Conservation (phyloP, 108 stramenopile genomes). For the Parietichytrium sp. region DNA sequence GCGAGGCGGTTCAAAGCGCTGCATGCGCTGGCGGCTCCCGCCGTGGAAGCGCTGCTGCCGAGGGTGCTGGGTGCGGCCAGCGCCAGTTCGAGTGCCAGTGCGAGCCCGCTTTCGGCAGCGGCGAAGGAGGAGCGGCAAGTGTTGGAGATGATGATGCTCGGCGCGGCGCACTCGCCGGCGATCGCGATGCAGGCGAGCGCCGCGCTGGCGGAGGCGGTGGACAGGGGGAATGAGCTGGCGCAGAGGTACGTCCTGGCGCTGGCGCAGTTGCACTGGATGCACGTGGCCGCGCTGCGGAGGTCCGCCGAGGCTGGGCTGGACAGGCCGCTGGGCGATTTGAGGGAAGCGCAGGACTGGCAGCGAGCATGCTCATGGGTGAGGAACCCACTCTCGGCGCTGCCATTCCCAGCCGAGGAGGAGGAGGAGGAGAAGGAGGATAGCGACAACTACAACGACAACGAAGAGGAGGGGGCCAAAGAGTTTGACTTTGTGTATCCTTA, state of each 20-base stretch:
- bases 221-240: not conserved
- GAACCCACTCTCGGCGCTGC: not conserved
- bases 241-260: not conserved
- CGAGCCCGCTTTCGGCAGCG: no score
- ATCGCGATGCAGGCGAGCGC: not conserved
- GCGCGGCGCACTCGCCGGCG: not conserved
- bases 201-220: no score
- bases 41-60: no score
- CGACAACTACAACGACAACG: no score
- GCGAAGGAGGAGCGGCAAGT: not conserved
- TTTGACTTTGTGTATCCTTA: conserved; percentile 24
- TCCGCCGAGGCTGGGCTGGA: not conserved
- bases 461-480: not conserved
- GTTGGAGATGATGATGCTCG: not conserved
- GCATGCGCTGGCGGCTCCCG: no score
- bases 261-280: not conserved
- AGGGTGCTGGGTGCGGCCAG: no score
- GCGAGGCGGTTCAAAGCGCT: no score
- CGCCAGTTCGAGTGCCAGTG: no score
- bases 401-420: not conserved
- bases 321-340: not conserved
- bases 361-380: not conserved
- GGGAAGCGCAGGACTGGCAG: not conserved
- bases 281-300: not conserved
- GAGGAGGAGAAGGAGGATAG: no score